These are phyloP conservation scores for Seminavis robusta DNA, from an alignment of 108 stramenopile genomes.

Conservation along the genomic window DNA sequence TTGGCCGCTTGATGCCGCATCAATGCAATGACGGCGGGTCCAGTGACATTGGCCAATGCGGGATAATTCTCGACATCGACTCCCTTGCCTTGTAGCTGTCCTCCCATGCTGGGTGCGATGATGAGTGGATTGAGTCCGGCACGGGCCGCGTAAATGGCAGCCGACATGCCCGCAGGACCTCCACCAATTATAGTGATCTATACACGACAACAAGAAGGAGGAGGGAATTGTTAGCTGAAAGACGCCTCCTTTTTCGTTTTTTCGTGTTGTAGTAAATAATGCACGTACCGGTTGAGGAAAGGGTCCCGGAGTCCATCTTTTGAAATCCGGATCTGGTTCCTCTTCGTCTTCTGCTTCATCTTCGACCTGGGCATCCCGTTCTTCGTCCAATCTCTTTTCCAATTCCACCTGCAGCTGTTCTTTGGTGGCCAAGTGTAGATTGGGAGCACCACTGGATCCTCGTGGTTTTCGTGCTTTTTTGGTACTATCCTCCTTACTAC, in stretches of 20 bases:
- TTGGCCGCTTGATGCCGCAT: conserved; percentile 85
- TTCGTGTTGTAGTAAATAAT: conserved; percentile 46
- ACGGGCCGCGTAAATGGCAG: conserved; percentile 93
- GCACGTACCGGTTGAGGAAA: no score
- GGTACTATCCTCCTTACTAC: conserved; percentile 1
- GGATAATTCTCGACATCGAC: conserved; percentile 96
- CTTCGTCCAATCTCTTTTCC: conserved; percentile 76
- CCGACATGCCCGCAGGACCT: conserved; percentile 90
- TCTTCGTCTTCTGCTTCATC: conserved; percentile 72
- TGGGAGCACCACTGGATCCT: conserved; percentile 34
- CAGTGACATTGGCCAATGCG: conserved; percentile 79
- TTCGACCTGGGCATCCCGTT: conserved; percentile 73
- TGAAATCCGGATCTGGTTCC: conserved; percentile 58
- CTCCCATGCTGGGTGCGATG: conserved; percentile 85
- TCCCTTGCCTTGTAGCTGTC: conserved; percentile 92
- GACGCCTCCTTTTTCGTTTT: conserved; percentile 32
- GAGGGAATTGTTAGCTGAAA: conserved; percentile 40
- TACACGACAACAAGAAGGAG: conserved; percentile 47
- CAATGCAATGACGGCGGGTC: conserved; percentile 73
- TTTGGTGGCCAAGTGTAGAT: conserved; percentile 78
- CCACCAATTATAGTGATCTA: conserved; percentile 88
- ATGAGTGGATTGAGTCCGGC: conserved; percentile 87
- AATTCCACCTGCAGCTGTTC: conserved; percentile 79
- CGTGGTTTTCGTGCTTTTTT: conserved; percentile 6
- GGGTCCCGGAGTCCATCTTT: conserved; percentile 53